Evolutionary conservation across 768 basidiomycete species (phyloP), one percentile per base, ranked within the genome.

Genomic region (Lactarius quietus): DNA sequence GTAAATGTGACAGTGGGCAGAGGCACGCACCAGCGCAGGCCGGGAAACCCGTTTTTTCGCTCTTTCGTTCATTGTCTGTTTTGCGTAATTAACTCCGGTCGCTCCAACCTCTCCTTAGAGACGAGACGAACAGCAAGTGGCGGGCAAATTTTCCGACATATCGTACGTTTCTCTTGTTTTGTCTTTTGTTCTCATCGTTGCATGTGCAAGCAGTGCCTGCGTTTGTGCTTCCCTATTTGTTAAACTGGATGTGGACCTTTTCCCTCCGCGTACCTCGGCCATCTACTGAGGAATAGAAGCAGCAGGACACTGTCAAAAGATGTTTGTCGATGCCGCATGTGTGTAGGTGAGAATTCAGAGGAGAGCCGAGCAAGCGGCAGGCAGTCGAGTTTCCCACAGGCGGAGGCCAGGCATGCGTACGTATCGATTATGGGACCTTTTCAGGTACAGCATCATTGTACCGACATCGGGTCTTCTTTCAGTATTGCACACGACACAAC

Each of bases 401-500:
- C 43, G 4, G 43, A 23, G 43, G 43, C 43, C 9, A 23, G 43
- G 10, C 23, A 15, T 54, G n/a, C 43, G 29, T n/a, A 38, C 35
- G 43, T 17, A 56, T 60, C 39, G 64, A 38, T 60, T 26, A 31
- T 10, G 33, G 20, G 23, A 6, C 15, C 28, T 12, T 26, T 9
- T 35, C 33, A 38, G 59, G 48, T 35, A 65, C 61, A 59, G 54
- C 41, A 36, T 31, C 41, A 48, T 38, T 43, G 28, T 52, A 51
- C 48, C 26, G 58, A 54, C 43, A 59, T 45, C 33, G 38, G 35
- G 52, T 20, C 23, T 59, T 52, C 52, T 5, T 20, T 54, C n/a
- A 18, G 4, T 33, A 53, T 51, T 29, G 53, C 33, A 26, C 23
- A 43, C 41, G 58, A 36, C 59, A 53, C 59, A 53, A 65, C 64